phyloP scores from a whole-genome alignment of 495 filamentous ascomycete species.

The Daldinia loculata region DNA sequence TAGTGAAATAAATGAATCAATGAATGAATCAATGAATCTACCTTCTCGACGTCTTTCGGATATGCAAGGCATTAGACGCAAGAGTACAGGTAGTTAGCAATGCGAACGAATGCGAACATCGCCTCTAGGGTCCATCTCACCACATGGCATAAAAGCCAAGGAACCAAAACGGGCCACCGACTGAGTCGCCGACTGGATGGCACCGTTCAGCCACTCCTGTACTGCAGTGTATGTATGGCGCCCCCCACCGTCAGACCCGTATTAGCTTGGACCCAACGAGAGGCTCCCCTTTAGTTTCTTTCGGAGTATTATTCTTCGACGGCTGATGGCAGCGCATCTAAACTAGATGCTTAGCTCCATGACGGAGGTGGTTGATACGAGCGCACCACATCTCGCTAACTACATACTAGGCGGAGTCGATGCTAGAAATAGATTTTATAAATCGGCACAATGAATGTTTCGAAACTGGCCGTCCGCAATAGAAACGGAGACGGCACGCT shows the following conservation, averaged over 20 bases:
- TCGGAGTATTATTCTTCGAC: conserved; percentile 38
- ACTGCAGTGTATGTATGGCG: conserved; percentile 6
- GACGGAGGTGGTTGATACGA: conserved; percentile 36
- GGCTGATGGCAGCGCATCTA: conserved; percentile 38
- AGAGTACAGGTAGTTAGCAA: not conserved
- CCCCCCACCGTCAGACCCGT: conserved; percentile 29
- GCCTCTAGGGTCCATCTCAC: conserved; percentile 12
- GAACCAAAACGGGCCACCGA: conserved; percentile 16
- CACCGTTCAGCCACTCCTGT: conserved; percentile 19
- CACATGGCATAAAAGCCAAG: conserved; percentile 30
- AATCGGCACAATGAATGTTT: not conserved
- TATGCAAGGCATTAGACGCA: not conserved
- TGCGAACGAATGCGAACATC: conserved; percentile 1
- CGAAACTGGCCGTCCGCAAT: conserved; percentile 1
- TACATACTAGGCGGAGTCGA: conserved; percentile 8
- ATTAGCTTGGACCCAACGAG: conserved; percentile 36
- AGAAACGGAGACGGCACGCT: conserved; percentile 12
- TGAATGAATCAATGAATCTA: not conserved
- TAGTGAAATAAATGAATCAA: not conserved
- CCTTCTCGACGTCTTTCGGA: not conserved
- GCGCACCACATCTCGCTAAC: conserved; percentile 22
- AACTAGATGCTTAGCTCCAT: conserved; percentile 27
- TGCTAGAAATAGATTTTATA: conserved; percentile 15
- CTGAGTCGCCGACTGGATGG: conserved; percentile 17
- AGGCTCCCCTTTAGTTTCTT: conserved; percentile 11